Evolutionary conservation across 306 rosid genomes (phyloP).

Genomic region (Cicer yamashitae): DNA sequence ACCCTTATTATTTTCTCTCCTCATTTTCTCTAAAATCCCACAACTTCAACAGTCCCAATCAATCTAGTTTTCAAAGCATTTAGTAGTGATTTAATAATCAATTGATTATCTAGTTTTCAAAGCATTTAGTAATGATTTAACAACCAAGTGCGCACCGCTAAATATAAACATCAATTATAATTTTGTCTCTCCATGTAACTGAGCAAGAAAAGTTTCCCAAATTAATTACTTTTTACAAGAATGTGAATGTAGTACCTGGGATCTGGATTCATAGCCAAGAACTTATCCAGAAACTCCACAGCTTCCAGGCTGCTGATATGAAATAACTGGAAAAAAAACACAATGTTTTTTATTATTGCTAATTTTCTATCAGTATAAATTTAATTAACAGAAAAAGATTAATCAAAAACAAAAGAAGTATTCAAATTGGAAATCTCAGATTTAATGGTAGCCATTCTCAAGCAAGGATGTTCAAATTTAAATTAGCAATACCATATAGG

Average conservation of each 20-base stretch:
- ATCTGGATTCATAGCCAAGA: slow-evolving; percentile 81
- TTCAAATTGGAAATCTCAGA: slow-evolving; percentile 2
- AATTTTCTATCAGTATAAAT: slow-evolving; percentile 7
- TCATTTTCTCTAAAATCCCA: too few species aligned
- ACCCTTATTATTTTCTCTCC: too few species aligned
- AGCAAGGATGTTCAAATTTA: slow-evolving; percentile 24
- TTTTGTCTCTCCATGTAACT: slow-evolving; percentile 4
- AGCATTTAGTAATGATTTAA: background rate
- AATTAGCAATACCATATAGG: slow-evolving; percentile 1
- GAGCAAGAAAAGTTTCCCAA: background rate
- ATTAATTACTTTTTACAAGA: slow-evolving; percentile 35
- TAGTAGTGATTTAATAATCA: slow-evolving; percentile 2
- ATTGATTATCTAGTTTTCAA: background rate
- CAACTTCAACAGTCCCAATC: too few species aligned
- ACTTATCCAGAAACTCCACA: slow-evolving; percentile 77
- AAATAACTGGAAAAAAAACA: slow-evolving; percentile 56
- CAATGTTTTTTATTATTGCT: slow-evolving; percentile 35
- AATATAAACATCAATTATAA: slow-evolving; percentile 25
- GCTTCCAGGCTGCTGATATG: slow-evolving; percentile 81
- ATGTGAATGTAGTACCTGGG: slow-evolving; percentile 60
- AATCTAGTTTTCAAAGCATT: too few species aligned
- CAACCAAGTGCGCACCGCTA: slow-evolving; percentile 14
- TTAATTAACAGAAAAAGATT: background rate
- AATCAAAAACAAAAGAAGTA: background rate
- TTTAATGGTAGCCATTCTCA: background rate